phyloP scores from a whole-genome alignment of 371 early-diverging fungal genomes.

The Apophysomyces sp. region DNA sequence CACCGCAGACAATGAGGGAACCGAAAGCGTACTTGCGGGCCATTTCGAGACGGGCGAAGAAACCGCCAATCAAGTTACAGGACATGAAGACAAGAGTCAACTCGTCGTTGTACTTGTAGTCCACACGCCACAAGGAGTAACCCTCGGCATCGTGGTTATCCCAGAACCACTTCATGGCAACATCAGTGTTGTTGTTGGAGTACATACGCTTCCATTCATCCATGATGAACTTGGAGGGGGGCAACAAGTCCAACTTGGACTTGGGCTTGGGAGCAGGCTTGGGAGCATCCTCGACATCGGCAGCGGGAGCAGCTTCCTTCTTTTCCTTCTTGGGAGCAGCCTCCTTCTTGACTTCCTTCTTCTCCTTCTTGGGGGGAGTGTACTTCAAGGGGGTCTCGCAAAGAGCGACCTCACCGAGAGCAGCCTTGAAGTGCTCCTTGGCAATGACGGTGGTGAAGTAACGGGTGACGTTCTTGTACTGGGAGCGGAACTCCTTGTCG shows the following conservation, averaged over 20 bases:
- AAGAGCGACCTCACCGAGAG: slow-evolving; percentile 67
- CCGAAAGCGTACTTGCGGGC: slow-evolving; percentile 97
- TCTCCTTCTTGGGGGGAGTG: slow-evolving; percentile 60
- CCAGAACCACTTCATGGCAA: slow-evolving; percentile 94
- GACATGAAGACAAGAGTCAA: slow-evolving; percentile 82
- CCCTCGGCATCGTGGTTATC: slow-evolving; percentile 84
- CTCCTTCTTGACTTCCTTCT: slow-evolving; percentile 40
- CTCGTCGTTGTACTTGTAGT: slow-evolving; percentile 92
- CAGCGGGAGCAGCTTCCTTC: slow-evolving; percentile 47
- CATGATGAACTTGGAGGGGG: slow-evolving; percentile 77
- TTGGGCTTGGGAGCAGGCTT: slow-evolving; percentile 87
- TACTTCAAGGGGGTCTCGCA: slow-evolving; percentile 58
- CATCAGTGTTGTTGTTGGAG: slow-evolving; percentile 93
- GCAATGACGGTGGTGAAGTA: slow-evolving; percentile 84
- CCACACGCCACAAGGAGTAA: slow-evolving; percentile 84
- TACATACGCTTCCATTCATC: slow-evolving; percentile 97
- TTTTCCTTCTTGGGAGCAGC: slow-evolving; percentile 39
- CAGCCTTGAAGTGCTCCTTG: slow-evolving; percentile 82
- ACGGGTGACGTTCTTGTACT: slow-evolving; percentile 82
- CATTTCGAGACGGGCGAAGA: slow-evolving; percentile 91
- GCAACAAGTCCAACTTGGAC: slow-evolving; percentile 89
- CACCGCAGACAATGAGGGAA: slow-evolving; percentile 82
- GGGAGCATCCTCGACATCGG: slow-evolving; percentile 54
- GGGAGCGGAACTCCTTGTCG: slow-evolving; percentile 72
- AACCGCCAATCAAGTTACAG: slow-evolving; percentile 88